Evolutionary conservation across 2,329 filamentous ascomycete species (phyloP).

Genomic region (Botrytis fragariae): DNA sequence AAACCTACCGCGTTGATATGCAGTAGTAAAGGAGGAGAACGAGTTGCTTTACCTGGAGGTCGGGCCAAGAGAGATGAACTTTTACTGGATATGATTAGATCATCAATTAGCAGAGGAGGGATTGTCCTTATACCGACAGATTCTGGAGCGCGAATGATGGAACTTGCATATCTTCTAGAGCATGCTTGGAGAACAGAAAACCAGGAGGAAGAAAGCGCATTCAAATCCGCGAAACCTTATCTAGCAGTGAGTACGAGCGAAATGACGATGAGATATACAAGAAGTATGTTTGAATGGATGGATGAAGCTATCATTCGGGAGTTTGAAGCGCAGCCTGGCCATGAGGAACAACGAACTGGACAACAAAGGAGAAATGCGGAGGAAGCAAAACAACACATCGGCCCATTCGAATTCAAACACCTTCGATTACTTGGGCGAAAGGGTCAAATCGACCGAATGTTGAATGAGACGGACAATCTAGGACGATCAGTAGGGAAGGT

Average conservation of each 20-base stretch:
- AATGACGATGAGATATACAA: constrained; percentile 84
- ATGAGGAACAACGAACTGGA: constrained; percentile 39
- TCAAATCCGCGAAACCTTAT: constrained; percentile 64
- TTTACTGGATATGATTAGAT: constrained; percentile 76
- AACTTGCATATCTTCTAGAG: constrained; percentile 88
- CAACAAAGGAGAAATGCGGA: constrained; percentile 45
- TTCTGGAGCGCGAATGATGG: constrained; percentile 89
- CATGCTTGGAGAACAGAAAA: constrained; percentile 79
- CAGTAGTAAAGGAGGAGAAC: constrained; percentile 77
- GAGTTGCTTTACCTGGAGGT: constrained; percentile 66
- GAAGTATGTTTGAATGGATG: constrained; percentile 99
- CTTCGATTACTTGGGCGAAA: constrained; percentile 79
- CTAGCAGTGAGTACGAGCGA: constrained; percentile 83
- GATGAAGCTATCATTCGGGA: constrained; percentile 91
- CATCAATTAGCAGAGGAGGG: constrained; percentile 76
- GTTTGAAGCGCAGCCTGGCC: constrained; percentile 64
- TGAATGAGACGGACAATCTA: constrained; percentile 45
- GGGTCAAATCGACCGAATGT: constrained; percentile 72
- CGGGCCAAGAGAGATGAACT: constrained; percentile 81
- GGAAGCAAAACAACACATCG: constrained; percentile 53
- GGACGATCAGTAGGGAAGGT: constrained; percentile 58
- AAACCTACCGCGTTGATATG: constrained; percentile 94
- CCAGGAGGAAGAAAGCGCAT: constrained; percentile 48
- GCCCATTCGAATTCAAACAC: constrained; percentile 88
- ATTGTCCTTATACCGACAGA: constrained; percentile 93